phyloP scores from a whole-genome alignment of 108 stramenopile species.

The Discostella stelligeroides region DNA sequence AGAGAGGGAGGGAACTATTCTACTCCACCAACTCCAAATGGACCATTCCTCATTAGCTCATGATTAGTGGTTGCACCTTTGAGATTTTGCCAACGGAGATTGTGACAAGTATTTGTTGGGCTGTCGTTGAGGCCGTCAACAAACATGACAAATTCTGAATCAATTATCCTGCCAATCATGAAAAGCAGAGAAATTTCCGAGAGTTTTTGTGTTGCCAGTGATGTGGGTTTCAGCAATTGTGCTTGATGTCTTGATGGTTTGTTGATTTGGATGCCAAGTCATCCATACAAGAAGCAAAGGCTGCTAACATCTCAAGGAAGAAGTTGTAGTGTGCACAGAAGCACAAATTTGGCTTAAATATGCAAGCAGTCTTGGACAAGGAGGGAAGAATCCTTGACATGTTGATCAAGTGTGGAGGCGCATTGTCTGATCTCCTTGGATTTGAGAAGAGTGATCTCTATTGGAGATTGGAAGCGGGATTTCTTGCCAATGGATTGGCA shows the following conservation, averaged over 20 bases:
- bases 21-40: too few relatives aligned
- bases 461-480: too few relatives aligned
- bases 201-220: conserved; percentile 24
- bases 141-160: conserved; percentile 24
- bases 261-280: conserved; percentile 36
- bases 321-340: conserved; percentile 41
- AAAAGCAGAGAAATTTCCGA: conserved; percentile 35
- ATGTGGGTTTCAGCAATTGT: conserved; percentile 26
- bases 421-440: conserved; percentile 33
- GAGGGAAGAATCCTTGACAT: conserved; percentile 30
- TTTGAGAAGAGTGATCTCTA: too few relatives aligned
- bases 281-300: conserved; percentile 13
- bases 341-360: conserved; percentile 40
- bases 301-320: not conserved
- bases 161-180: conserved; percentile 19
- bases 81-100: too few relatives aligned
- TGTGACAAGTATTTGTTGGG: too few relatives aligned
- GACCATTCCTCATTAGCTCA: too few relatives aligned
- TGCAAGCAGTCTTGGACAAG: conserved; percentile 25
- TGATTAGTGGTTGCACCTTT: too few relatives aligned
- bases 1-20: too few relatives aligned
- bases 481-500: too few relatives aligned
- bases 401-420: conserved; percentile 23
- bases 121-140: too few relatives aligned
- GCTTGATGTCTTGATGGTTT: conserved; percentile 49